Evolutionary conservation across 2,329 filamentous ascomycete genomes (phyloP), one percentile per base, ranked within the genome.

Genomic region (Aschersonia sp.): DNA sequence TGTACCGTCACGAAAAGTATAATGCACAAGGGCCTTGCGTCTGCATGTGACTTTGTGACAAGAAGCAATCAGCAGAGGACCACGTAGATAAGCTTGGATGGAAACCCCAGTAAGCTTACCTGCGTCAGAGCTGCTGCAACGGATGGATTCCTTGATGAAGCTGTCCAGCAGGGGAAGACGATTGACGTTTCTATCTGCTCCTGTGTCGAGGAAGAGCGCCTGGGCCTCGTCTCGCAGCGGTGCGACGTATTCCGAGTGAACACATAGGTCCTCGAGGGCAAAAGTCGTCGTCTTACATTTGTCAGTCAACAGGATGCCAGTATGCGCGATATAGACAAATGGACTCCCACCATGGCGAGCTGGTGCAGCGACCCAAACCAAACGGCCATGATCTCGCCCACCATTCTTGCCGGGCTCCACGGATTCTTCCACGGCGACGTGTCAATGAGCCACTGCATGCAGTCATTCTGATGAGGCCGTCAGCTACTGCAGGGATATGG

Each of bases 361-460:
- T 44, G 38, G 31, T 51, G 50, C 2, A 50, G 47, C 3, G 51
- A 49, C 32, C 49, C 43, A 40, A 51, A 49, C 49, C 51, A 52
- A 20, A 52, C 41, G 1, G 51, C 51, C 47, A 51, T 52, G n/a
- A 49, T 44, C n/a, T 52, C 51, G 2, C 43, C 35, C 2, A 48
- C 44, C 45, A 48, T 48, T 40, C 41, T 45, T 9, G 40, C 43
- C 28, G 51, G 30, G 5, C 43, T 38, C 51, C 51, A 52, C 28
- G 49, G 47, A 1, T 31, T 40, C 40, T 49, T 47, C 4, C 40
- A 12, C 9, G 50, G 50, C 6, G 48, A 50, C 9, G 50, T 50
- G 12, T 51, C 50, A 12, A 51, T 48, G 9, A 51, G 30, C 50
- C 50, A 50, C 41, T 51, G 48, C 35, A 51, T 50, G 46, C 45